Base-by-base conservation (phyloP, 2,329 filamentous ascomycete species). In the Diaporthe humulicola region DNA sequence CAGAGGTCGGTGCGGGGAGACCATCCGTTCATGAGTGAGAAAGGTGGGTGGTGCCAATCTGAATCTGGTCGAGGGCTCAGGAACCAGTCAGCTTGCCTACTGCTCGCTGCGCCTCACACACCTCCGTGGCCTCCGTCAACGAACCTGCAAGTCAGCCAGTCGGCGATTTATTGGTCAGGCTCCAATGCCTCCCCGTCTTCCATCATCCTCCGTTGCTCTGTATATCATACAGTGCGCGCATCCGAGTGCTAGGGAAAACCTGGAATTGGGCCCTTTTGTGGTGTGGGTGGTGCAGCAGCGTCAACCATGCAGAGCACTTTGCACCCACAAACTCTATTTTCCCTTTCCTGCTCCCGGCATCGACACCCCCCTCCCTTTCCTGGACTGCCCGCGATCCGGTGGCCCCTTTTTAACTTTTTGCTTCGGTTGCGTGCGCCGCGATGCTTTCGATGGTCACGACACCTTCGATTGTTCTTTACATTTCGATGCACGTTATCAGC, bases 21-120 rank as follows among this genome's bases (percentile, higher is more conserved):
- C 22, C 33, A 36, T 38, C 61, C 19, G 42, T 66, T 36, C 19
- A 12, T 30, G n/a, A 61, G 38, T 17, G 36, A 40, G 22, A 19
- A 15, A 30, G 15, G 64, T 54, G 61, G 45, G 61, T 67, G 61
- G 61, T 69, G 64, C 33, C 64, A 54, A 69, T 40, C 64, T 54
- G 45, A 40, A 69, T 69, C 64, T 69, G 15, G 19, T 54, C 15
- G 48, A 69, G 4, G 15, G 45, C 38, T 22, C 64, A 69, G 22
- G 64, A 67, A 28, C 64, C 64, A 69, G 64, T 69, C 33, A 69
- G 64, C 64, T 40, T 52, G 30, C 48, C 40, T 33, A 69, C 48
- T 69, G n/a, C 22, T 28, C 22, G 64, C 64, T 69, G 64, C 64
- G 64, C 64, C 64, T 69, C 64, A 54, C 64, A 69, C 48, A 69